A percentile compares a stretch with the other conserved stretches of the same genome.
Evolutionary conservation across 2,329 filamentous ascomycete genomes (phyloP).

Genomic region (Aspergillus sp.): DNA sequence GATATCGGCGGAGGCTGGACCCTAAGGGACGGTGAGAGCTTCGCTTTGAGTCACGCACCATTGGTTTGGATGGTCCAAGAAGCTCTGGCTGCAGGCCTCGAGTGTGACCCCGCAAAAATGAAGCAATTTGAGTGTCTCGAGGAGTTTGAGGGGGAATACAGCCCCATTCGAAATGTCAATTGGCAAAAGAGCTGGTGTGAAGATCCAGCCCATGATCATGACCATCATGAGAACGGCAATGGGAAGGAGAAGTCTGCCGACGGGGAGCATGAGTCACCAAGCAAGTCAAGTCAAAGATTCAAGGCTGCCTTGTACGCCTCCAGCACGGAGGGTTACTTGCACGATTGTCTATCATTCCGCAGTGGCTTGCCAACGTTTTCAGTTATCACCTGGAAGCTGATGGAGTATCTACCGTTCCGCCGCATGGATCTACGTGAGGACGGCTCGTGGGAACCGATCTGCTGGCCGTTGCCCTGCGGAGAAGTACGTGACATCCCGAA

Average conservation of each 20-base stretch:
- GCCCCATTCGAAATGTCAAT: conserved; percentile 30
- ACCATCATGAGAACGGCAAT: conserved; percentile 6
- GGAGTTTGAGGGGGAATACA: conserved; percentile 38
- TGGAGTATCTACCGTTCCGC: conserved; percentile 80
- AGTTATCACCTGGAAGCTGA: conserved; percentile 69
- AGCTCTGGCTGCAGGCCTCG: conserved; percentile 62
- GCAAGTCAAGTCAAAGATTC: conserved; percentile 47
- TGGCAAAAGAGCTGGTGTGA: conserved; percentile 15
- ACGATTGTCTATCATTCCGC: conserved; percentile 69
- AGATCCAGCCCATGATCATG: conserved; percentile 16
- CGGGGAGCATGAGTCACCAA: conserved; percentile 23
- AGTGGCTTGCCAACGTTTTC: conserved; percentile 57
- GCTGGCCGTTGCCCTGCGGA: conserved; percentile 75
- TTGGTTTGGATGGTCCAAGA: conserved; percentile 68
- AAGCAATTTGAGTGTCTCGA: conserved; percentile 63
- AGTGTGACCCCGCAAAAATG: conserved; percentile 54
- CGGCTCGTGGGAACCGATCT: conserved; percentile 75
- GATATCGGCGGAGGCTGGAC: conserved; percentile 79
- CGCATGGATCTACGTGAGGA: conserved; percentile 74
- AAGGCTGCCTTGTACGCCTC: conserved; percentile 60
- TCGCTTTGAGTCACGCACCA: conserved; percentile 27
- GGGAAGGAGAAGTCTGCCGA: conserved; percentile 9
- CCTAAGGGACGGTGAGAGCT: conserved; percentile 32
- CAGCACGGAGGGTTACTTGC: conserved; percentile 55
- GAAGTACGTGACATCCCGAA: conserved; percentile 75